A percentile compares a stretch with the other conserved stretches of the same genome.
These are phyloP conservation scores for Schwanniomyces sp. DNA, from an alignment of 805 yeast species.

Conservation along the genomic window DNA sequence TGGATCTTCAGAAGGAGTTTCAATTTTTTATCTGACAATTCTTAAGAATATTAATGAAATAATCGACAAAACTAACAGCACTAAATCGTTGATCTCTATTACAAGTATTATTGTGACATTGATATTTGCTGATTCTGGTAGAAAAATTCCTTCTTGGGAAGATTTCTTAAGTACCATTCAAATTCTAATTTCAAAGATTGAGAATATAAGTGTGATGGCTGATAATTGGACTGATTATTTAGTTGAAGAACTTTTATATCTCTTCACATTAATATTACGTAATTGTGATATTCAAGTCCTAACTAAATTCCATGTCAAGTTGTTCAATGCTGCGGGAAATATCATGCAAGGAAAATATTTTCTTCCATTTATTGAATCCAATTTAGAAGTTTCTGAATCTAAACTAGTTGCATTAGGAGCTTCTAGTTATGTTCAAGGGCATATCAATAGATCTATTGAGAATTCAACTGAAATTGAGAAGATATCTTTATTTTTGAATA, in stretches of 20 bases:
- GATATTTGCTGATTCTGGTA: constrained; percentile 70
- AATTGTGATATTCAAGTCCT: constrained; percentile 51
- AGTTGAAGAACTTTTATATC: constrained; percentile 37
- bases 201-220: not conserved
- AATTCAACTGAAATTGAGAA: constrained; percentile 22
- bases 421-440: constrained; percentile 47
- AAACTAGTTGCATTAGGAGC: constrained; percentile 47
- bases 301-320: constrained; percentile 44
- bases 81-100: constrained; percentile 22
- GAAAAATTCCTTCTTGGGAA: constrained; percentile 57
- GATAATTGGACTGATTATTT: constrained; percentile 5
- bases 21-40: constrained; percentile 40
- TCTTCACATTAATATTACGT: constrained; percentile 52
- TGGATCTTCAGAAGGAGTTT: constrained; percentile 50
- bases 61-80: constrained; percentile 7
- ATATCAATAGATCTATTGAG: constrained; percentile 31
- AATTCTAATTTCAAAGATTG: constrained; percentile 16
- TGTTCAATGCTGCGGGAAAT: constrained; percentile 38
- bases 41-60: constrained; percentile 16
- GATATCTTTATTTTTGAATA: constrained; percentile 25
- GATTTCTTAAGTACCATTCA: constrained; percentile 19
- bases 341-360: constrained; percentile 25
- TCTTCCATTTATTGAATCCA: constrained; percentile 48
- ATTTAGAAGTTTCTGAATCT: constrained; percentile 41
- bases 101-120: constrained; percentile 47